Conservation (phyloP, 2,329 filamentous ascomycete genomes). For the Pseudocercospora fijiensis region DNA sequence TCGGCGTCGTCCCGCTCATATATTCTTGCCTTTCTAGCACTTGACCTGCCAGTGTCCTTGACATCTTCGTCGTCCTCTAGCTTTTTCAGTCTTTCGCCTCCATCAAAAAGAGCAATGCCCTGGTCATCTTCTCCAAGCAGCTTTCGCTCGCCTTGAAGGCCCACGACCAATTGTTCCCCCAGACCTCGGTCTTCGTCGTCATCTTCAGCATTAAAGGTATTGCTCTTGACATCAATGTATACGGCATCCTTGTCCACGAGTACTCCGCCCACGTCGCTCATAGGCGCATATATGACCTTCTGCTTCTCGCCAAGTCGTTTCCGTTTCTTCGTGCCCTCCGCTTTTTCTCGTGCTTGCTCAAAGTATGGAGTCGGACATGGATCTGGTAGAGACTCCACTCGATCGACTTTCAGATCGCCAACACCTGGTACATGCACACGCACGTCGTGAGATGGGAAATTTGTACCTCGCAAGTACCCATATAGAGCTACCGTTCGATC, state of each 20-base stretch:
- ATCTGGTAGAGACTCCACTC: conserved; percentile 84
- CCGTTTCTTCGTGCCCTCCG: conserved; percentile 75
- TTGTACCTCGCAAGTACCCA: conserved; percentile 90
- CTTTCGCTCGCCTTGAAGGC: conserved; percentile 76
- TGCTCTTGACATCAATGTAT: conserved; percentile 73
- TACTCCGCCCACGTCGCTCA: conserved; percentile 95
- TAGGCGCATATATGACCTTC: conserved; percentile 91
- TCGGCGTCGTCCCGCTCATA: conserved; percentile 52
- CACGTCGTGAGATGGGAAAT: conserved; percentile 82
- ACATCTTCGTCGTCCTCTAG: conserved; percentile 51
- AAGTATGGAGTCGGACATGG: conserved; percentile 92
- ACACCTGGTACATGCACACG: conserved; percentile 89
- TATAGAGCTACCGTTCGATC: conserved; percentile 89
- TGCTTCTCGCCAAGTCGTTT: conserved; percentile 91
- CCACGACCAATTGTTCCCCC: conserved; percentile 91
- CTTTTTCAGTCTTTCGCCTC: conserved; percentile 66
- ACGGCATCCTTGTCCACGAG: conserved; percentile 97
- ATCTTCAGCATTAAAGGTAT: conserved; percentile 68
- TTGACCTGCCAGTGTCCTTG: conserved; percentile 34
- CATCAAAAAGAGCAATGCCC: conserved; percentile 82
- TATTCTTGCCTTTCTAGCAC: conserved; percentile 53
- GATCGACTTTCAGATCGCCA: conserved; percentile 80
- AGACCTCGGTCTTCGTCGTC: conserved; percentile 74
- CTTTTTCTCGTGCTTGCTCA: conserved; percentile 82
- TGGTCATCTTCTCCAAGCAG: conserved; percentile 79